Evolutionary conservation across 306 rosid genomes (phyloP).

Genomic region (Cicer pinnatifidum): DNA sequence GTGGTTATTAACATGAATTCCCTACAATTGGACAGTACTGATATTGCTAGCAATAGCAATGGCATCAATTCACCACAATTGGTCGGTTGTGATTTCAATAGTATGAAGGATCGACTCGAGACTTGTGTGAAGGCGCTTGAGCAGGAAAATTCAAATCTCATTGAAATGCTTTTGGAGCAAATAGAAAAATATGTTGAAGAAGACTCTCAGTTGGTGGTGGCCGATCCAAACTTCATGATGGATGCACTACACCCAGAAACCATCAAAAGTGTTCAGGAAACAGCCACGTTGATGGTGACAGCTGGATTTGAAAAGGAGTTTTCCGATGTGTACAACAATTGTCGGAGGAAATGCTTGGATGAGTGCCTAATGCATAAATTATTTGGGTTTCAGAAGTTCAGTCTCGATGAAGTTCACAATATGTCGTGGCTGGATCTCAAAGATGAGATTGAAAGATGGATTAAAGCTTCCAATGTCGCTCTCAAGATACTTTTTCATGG

Average conservation of each 20-base stretch:
- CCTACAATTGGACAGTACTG: neutral
- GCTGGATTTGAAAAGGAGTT: conserved; percentile 63
- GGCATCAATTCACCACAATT: neutral
- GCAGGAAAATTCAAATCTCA: neutral
- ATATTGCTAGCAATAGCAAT: neutral
- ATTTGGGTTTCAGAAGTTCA: conserved; percentile 73
- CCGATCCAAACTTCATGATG: conserved; percentile 49
- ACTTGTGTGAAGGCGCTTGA: neutral
- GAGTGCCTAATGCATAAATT: conserved; percentile 70
- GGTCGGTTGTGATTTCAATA: neutral
- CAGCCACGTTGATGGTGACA: conserved; percentile 64
- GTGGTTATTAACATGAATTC: neutral
- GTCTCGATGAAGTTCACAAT: conserved; percentile 83
- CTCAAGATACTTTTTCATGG: conserved; percentile 82
- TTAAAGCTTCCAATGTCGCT: conserved; percentile 65
- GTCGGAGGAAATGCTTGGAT: conserved; percentile 80
- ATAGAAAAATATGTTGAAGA: neutral
- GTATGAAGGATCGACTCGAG: neutral
- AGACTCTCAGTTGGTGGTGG: neutral
- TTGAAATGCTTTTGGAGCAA: neutral
- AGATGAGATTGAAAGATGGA: conserved; percentile 86
- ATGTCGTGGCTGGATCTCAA: conserved; percentile 80
- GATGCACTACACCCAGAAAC: conserved; percentile 64
- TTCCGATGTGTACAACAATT: conserved; percentile 64
- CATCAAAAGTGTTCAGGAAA: conserved; percentile 65